Evolutionary conservation across 2,329 filamentous ascomycete genomes (phyloP), one percentile per base, ranked within the genome.

Genomic region (Penicillium italicum): DNA sequence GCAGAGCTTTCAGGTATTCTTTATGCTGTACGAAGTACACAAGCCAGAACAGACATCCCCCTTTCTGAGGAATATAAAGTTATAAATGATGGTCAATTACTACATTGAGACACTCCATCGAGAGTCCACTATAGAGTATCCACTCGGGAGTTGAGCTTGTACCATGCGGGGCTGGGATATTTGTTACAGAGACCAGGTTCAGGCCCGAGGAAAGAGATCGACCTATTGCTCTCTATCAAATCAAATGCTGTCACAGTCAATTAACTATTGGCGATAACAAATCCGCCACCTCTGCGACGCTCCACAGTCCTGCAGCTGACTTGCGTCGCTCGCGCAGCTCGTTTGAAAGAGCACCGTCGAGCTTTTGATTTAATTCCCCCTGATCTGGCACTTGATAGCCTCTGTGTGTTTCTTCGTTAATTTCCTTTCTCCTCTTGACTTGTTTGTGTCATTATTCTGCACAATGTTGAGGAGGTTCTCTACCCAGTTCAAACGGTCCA

Each of bases 401-500:
- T 53, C 18, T 49, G 31, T 42, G 4, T 42, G 8, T 24, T 8
- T 26, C 9, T 24, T 31, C 26, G 28, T 40, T 43, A 12, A 40
- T 44, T 57, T 55, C 5, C 24, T 52, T 26, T 43, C 30, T 47
- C 7, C 38, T 50, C 24, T 54, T 46, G 28, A 26, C 30, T 56
- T 50, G 42, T 41, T 40, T 36, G 44, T 49, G 26, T 59, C 37
- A 54, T 57, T 31, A 33, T 40, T 44, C 45, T 58, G 67, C 61
- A 72, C 64, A 43, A 75, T 75, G 72, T 69, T 76, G 60, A 72
- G 72, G 53, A 70, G 72, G 61, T 64, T 76, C 53, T 76, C 74
- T 36, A 69, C 72, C 10, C 69, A 65, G 8, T 75, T 76, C 61
- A 75, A 69, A 58, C 72, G 69, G 63, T 66, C 65, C 22, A 54